Conservation (phyloP, 306 rosid species). For the Rosa persica region DNA sequence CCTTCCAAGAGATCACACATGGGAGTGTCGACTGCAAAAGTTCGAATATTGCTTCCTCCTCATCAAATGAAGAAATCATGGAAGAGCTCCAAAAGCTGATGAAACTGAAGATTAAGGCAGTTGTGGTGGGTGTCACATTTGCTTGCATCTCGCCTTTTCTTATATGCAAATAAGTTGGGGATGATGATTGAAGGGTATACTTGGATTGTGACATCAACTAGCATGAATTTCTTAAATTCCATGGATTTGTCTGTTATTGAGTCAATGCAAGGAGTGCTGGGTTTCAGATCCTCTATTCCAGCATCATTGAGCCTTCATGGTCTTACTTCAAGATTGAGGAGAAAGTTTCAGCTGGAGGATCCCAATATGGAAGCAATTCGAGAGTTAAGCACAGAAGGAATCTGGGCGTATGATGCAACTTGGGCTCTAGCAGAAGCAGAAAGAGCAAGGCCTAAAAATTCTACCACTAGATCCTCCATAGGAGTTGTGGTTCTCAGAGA, state of each 20-base stretch:
- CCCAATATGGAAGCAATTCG: neutral
- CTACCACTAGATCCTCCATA: neutral
- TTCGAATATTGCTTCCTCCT: neutral
- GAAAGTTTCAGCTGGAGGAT: neutral
- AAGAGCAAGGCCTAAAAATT: neutral
- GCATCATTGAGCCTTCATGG: neutral
- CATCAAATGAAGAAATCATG: neutral
- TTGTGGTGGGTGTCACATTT: neutral
- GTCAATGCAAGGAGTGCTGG: slow-evolving; percentile 15
- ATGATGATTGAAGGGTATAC: slow-evolving; percentile 11
- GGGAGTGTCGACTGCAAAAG: neutral
- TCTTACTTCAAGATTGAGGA: slow-evolving; percentile 14
- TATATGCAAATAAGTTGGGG: neutral
- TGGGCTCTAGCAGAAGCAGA: slow-evolving; percentile 1
- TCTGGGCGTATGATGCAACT: slow-evolving; percentile 15
- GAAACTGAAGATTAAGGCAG: neutral
- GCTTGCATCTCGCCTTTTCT: neutral
- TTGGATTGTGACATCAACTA: slow-evolving; percentile 11
- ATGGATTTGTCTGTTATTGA: neutral
- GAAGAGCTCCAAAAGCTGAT: slow-evolving; percentile 11
- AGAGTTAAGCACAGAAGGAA: neutral
- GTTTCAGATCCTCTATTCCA: neutral
- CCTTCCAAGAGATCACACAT: neutral
- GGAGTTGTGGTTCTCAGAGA: slow-evolving; percentile 1
- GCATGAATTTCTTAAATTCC: slow-evolving; percentile 5